A percentile compares a stretch with the other conserved stretches of the same genome.
Evolutionary conservation across 2,329 filamentous ascomycete genomes (phyloP).

Genomic region (Lasiodiplodia theobromae): DNA sequence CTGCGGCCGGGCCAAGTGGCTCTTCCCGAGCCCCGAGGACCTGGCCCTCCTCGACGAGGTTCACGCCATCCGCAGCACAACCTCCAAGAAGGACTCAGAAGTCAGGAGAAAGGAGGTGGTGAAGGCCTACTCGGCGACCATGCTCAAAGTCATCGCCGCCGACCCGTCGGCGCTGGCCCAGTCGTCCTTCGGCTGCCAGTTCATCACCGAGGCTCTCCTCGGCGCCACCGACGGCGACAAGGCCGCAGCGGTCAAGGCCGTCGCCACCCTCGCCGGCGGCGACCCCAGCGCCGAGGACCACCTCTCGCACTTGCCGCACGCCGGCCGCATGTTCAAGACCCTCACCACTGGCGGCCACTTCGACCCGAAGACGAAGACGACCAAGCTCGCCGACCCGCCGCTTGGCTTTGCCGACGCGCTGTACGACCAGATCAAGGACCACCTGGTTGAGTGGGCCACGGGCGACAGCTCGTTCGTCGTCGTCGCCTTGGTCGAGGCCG

Average conservation of each 20-base stretch:
- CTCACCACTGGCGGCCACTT: constrained; percentile 89
- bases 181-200: constrained; percentile 84
- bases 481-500: constrained; percentile 78
- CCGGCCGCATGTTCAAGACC: constrained; percentile 87
- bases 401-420: constrained; percentile 81
- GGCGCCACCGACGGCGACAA: constrained; percentile 75
- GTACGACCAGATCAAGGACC: constrained; percentile 79
- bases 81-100: constrained; percentile 90
- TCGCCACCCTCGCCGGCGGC: constrained; percentile 56
- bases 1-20: constrained; percentile 67
- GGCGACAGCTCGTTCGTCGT: constrained; percentile 87
- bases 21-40: constrained; percentile 59
- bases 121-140: constrained; percentile 73
- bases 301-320: constrained; percentile 67
- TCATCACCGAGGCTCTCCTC: constrained; percentile 83
- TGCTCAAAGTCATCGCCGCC: constrained; percentile 76
- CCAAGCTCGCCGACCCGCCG: constrained; percentile 76
- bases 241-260: constrained; percentile 71
- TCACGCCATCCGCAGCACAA: constrained; percentile 78
- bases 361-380: constrained; percentile 73
- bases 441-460: constrained; percentile 83
- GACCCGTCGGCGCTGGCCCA: constrained; percentile 72
- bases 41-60: constrained; percentile 77
- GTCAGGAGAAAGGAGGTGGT: constrained; percentile 78
- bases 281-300: constrained; percentile 58